Base-by-base conservation (phyloP, 1,284 basidiomycete species). In the Marasmius fiardii region DNA sequence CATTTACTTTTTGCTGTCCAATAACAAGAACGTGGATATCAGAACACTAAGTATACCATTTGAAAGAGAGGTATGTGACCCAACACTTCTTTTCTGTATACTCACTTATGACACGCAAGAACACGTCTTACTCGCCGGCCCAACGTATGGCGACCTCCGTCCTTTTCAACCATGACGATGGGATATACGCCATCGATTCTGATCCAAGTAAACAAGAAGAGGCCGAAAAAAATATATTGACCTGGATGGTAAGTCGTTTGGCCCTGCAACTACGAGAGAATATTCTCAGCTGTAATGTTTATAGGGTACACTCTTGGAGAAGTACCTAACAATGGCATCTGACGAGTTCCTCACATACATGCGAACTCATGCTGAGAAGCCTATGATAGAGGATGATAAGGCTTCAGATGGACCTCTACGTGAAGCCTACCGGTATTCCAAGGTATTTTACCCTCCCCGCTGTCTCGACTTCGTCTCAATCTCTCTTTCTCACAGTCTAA, bases 261-360 rank as follows among this genome's bases (percentile, higher is more conserved):
- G 70, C 8, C 35, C 34, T 26, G 39, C 49, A 31, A 2, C n/a
- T 48, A n/a, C 45, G n/a, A 37, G 34, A 37, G 3, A 34, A 0
- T 44, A 2, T 51, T 26, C 14, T 18, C 24, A 35, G 33, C 35
- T 53, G 56, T 44, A 16, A 54, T 41, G 37, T 35, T 48, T 31
- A 41, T 62, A 95, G 86, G 95, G 95, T 2, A 90, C 89, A 3
- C 80, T 96, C 58, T 74, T 98, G 39, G 96, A 99, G 69, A 96
- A 93, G 67, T 88, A 92, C 68, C 69, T 99, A 49, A 98, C 95
- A 0, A 74, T 81, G 45, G 68, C 85, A 0, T 74, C 79, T 1
- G 72, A 78, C 6, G 82, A 90, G 45, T 96, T 97, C 68, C 74
- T 74, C 34, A 73, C 74, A 0, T 84, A 88, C 60, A 72, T 88